Evolutionary conservation across 2,329 filamentous ascomycete genomes (phyloP).

Genomic region (Diatrype stigma): DNA sequence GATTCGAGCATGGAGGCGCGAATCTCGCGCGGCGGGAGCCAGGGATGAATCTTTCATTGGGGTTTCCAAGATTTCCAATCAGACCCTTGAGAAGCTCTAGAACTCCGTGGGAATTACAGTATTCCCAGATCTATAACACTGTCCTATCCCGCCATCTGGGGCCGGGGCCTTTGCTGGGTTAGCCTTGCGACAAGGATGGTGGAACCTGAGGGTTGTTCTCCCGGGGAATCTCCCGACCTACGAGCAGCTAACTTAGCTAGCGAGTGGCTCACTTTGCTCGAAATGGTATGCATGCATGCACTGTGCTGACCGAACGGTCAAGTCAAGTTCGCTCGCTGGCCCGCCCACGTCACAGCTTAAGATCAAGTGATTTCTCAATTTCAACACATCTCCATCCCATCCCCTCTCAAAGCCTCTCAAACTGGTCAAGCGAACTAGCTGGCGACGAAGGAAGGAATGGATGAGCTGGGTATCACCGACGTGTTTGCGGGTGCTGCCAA

Average conservation of each 20-base stretch:
- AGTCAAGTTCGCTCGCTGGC: no score
- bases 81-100: neutral
- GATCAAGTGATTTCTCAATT: no score
- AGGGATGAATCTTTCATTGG: neutral
- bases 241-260: neutral
- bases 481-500: no score
- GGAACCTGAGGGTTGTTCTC: no score
- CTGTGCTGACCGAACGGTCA: no score
- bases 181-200: neutral
- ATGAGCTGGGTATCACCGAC: no score
- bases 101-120: neutral
- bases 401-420: no score
- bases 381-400: no score
- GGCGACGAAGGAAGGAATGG: no score
- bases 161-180: neutral
- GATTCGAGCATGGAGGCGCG: neutral
- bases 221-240: constrained; percentile 1
- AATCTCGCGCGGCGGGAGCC: neutral
- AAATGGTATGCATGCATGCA: neutral
- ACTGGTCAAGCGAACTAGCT: no score
- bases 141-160: neutral
- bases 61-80: neutral
- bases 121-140: neutral
- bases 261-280: neutral
- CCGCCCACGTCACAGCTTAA: no score